Base-by-base conservation (phyloP, 1,284 basidiomycete species). In the Trametes pubescens region DNA sequence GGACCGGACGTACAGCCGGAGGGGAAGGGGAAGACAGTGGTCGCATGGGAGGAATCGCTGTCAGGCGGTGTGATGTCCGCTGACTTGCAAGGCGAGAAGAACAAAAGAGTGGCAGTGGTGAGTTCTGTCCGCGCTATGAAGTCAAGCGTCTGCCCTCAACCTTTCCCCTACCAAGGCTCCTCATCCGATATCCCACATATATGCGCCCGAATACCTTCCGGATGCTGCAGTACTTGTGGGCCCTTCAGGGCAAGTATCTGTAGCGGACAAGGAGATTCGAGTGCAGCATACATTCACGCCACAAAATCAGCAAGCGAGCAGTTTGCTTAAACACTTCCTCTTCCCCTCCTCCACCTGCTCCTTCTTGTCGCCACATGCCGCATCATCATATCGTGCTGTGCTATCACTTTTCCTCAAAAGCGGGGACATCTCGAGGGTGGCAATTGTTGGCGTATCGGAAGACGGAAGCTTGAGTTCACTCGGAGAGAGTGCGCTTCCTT, bases 1-100 rank as follows among this genome's bases (percentile, higher is more conserved):
- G 83, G 84, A 7, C 76, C 85, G 8, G 85, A 85, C 24, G 61
- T 85, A 0, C 64, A 70, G 46, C 52, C 66, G 35, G 78, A 82
- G 16, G 79, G 82, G 29, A 71, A 73, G 57, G 82, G 81, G 5
- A 79, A 82, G 56, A 85, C 82, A 0, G 75, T 92, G 56, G 89
- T 87, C 83, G 77, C 81, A 62, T 90, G 91, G 88, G 82, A 78
- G 65, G 85, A 90, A 69, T 78, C 79, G 61, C 66, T 84, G n/a
- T 80, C 82, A 4, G 79, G 81, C 16, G 73, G 71, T 10, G 68
- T 66, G 24, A 68, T 70, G 61, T 53, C 71, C 13, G 63, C 65
- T 5, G 68, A 68, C 22, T 74, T 81, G 29, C 75, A 76, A 46
- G 51, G 40, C 1, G 54, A 61, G 26, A 76, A 72, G 61, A 78